phyloP scores from a whole-genome alignment of 371 early-diverging fungal species.

The Mucor saturninus region DNA sequence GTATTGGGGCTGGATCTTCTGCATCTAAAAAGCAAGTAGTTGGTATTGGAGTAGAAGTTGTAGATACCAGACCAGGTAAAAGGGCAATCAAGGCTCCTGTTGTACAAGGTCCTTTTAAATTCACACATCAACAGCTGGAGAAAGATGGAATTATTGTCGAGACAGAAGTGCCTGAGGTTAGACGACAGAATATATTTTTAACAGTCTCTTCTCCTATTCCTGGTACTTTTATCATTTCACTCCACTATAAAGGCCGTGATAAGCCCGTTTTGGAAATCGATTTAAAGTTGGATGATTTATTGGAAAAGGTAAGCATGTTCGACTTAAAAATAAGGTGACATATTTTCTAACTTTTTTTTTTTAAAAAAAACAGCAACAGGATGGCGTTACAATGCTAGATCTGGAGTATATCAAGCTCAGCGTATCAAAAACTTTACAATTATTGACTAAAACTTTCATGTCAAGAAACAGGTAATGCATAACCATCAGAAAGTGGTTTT shows the following conservation, averaged over 20 bases:
- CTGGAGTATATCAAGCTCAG: slow-evolving; percentile 92
- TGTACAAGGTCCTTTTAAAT: slow-evolving; percentile 69
- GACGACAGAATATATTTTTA: slow-evolving; percentile 88
- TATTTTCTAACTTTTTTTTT: not conserved
- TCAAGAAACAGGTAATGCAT: slow-evolving; percentile 42
- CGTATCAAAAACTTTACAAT: slow-evolving; percentile 45
- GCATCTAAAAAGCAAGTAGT: slow-evolving; percentile 42
- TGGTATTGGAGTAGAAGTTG: slow-evolving; percentile 55
- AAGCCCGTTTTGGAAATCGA: slow-evolving; percentile 96
- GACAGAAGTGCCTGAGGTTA: slow-evolving; percentile 90
- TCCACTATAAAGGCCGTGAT: slow-evolving; percentile 90
- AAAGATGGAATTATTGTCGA: slow-evolving; percentile 92
- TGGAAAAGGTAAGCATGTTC: slow-evolving; percentile 74
- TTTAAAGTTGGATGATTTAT: slow-evolving; percentile 90
- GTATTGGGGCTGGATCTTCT: slow-evolving; percentile 43
- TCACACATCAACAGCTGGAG: slow-evolving; percentile 84
- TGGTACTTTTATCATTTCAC: slow-evolving; percentile 89
- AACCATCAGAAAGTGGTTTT: not conserved
- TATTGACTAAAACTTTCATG: slow-evolving; percentile 51
- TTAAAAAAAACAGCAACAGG: slow-evolving; percentile 76
- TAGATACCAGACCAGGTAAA: slow-evolving; percentile 29
- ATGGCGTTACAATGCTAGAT: slow-evolving; percentile 84
- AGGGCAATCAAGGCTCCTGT: slow-evolving; percentile 38
- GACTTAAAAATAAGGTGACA: slow-evolving; percentile 53
- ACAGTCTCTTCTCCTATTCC: slow-evolving; percentile 87